Evolutionary conservation across 306 rosid species (phyloP), one percentile per base, ranked within the genome.

Genomic region (Malus fusca): DNA sequence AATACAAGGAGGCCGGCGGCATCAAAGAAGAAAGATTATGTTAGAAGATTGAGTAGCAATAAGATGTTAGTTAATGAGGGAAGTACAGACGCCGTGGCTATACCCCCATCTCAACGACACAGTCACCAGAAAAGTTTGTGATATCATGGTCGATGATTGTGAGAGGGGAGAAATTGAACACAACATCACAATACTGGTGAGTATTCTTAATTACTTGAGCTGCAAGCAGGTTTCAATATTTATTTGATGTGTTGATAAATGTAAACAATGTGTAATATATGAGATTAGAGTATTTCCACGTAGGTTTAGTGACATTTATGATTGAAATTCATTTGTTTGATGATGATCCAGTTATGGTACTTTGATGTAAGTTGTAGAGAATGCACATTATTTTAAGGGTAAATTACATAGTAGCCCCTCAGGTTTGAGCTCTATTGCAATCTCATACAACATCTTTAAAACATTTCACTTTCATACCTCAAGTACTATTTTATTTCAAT

Each of bases 121-220:
- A 25, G 81, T 46, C 92, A 75, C 48, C 85, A 77, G 69, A 88
- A 77, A 81, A 85, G 85, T 75, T 83, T 82, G 86, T 88, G 97
- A 91, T 30, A 42, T 42, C 44, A 9, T 11, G 64, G 18, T 11
- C 31, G 14, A 8, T 55, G 25, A 55, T 55, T 21, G 12, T 48
- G 12, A 8, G 44, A 42, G 44, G 44, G 3, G 25, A 19, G 25
- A 55, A n/a, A 56, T 56, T 56, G 25, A 26, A 17, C 55, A 51
- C 21, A 51, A 51, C 19, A 15, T 51, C 55, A 48, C 55, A 14
- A 48, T 40, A 40, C 3, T 15, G 8, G 55, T 51, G 19, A 51
- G 55, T 51, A 7, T 51, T 51, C 21, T 51, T 17, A 51, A 51
- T 51, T 51, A 51, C 3, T 51, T 51, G 6, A 51, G 21, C 55